Evolutionary conservation across 1,284 basidiomycete species (phyloP).

Genomic region (Malassezia japonica): DNA sequence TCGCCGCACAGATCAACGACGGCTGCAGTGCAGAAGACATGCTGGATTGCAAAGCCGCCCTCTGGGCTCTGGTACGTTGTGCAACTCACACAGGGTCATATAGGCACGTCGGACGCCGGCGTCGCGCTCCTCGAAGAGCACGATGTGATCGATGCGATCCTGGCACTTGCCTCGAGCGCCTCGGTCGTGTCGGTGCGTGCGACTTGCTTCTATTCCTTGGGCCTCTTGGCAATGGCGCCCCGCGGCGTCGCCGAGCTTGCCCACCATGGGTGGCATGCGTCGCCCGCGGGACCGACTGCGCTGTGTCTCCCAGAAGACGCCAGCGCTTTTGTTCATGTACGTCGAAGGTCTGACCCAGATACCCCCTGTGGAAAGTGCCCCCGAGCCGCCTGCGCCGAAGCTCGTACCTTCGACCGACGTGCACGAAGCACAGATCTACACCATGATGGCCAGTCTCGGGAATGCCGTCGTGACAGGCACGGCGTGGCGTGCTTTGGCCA

Average conservation of each 20-base stretch:
- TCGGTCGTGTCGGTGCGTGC: constrained; percentile 82
- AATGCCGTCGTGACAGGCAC: constrained; percentile 78
- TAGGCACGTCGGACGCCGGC: constrained; percentile 79
- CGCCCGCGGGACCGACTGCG: constrained; percentile 51
- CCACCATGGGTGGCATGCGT: constrained; percentile 69
- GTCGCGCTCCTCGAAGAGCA: constrained; percentile 90
- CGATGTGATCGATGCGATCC: constrained; percentile 75
- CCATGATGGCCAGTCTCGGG: constrained; percentile 81
- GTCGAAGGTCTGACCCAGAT: background rate
- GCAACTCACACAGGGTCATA: constrained; percentile 57
- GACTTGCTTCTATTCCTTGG: constrained; percentile 91
- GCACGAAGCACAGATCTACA: constrained; percentile 73
- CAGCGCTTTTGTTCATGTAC: constrained; percentile 66
- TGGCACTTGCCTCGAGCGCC: constrained; percentile 83
- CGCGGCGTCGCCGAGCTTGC: constrained; percentile 72
- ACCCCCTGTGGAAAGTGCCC: background rate
- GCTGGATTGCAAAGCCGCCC: constrained; percentile 62
- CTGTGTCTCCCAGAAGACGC: constrained; percentile 78
- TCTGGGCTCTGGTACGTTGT: constrained; percentile 82
- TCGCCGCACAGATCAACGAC: constrained; percentile 42
- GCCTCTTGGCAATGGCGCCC: constrained; percentile 64
- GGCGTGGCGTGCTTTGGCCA: constrained; percentile 30
- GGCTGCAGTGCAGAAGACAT: background rate
- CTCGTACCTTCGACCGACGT: constrained; percentile 52
- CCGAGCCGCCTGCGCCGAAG: background rate